Percentiles rank a stretch among this genome's conserved stretches.
phyloP scores from a whole-genome alignment of 2,329 filamentous ascomycete species.

The Cordyceps farinosa region DNA sequence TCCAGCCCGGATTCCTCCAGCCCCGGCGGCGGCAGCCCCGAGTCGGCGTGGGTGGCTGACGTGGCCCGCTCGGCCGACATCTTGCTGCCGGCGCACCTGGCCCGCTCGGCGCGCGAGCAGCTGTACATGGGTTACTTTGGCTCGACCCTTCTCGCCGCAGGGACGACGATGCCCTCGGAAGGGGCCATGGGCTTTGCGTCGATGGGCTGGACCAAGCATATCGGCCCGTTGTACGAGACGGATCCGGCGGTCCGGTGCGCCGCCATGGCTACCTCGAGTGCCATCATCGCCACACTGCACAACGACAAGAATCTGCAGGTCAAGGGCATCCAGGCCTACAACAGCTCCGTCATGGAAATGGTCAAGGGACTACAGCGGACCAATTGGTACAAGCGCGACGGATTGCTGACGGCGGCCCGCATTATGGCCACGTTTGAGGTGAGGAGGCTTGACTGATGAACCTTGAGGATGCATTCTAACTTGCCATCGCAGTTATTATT shows the following conservation, averaged over 20 bases:
- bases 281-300: conserved; percentile 21
- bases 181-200: conserved; percentile 18
- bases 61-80: conserved; percentile 8
- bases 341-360: conserved; percentile 21
- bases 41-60: background rate
- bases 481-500: conserved; percentile 18
- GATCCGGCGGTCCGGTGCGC: conserved; percentile 21
- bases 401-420: conserved; percentile 19
- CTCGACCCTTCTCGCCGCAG: conserved; percentile 18
- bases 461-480: background rate
- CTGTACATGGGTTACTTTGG: conserved; percentile 21
- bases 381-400: conserved; percentile 19
- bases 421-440: conserved; percentile 25
- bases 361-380: conserved; percentile 16
- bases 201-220: conserved; percentile 24
- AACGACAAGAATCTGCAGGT: conserved; percentile 22
- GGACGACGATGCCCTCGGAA: conserved; percentile 15
- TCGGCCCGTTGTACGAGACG: conserved; percentile 22
- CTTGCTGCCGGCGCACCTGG: conserved; percentile 13
- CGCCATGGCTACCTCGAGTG: conserved; percentile 23
- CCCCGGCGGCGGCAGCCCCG: background rate
- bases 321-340: conserved; percentile 24
- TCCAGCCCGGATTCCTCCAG: background rate
- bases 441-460: background rate
- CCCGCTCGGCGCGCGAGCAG: conserved; percentile 21